Evolutionary conservation across 805 yeast species (phyloP), one percentile per base, ranked within the genome.

Genomic region (Hyphopichia homilentoma): DNA sequence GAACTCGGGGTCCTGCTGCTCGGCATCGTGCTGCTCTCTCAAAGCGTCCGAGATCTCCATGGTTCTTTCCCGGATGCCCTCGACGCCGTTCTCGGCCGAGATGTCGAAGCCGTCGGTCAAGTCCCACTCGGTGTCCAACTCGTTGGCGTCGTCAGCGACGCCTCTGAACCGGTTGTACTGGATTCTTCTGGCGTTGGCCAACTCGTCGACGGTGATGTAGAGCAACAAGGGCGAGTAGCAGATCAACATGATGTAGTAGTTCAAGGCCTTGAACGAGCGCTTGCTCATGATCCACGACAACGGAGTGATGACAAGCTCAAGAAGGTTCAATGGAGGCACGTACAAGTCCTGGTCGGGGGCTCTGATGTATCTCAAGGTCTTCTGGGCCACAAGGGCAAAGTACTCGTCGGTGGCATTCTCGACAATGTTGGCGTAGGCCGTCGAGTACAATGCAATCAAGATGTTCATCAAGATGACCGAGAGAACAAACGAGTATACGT

Each of bases 331-430:
- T 4, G 96, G 96, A 4, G 96, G 90, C 16, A 85, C 88, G 52
- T 77, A 87, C 25, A 86, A 83, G 49, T 83, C 78, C 36, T 78
- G 81, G 60, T 87, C 96, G 0, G 96, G 96, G 0, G 95, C 95
- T 45, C 96, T 70, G 33, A 86, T 78, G 52, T 83, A 87, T 40
- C 89, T 70, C 45, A 87, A 68, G 1, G 94, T 85, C 65, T 87
- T 85, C 40, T 83, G 83, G 4, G 95, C 84, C 44, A 84, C 84
- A 33, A 85, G 70, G 0, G 94, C 94, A 65, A 86, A 73, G 51
- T 81, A 87, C 54, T 87, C 95, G 50, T 84, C 86, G 13, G 81
- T 76, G 1, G 95, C 87, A 61, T 86, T 84, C 29, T 77, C 90
- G 31, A 81, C 82, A 41, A 87, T 86, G 34, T 76, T 76, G 27